Evolutionary conservation across 1,284 basidiomycete genomes (phyloP).

Genomic region (Earliella scabrosa): DNA sequence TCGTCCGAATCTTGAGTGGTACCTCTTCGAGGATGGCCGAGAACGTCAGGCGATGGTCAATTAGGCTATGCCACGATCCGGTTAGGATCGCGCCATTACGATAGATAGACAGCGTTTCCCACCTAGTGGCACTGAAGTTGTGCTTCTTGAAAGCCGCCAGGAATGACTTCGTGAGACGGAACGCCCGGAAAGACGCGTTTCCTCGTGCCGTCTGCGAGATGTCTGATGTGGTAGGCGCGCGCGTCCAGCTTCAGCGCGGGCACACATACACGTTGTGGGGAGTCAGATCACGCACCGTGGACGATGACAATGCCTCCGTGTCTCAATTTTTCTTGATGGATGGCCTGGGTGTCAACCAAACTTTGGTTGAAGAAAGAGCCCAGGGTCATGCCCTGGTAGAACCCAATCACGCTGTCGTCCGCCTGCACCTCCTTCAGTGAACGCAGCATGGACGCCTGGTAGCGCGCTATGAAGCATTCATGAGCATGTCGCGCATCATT

Average conservation of each 20-base stretch:
- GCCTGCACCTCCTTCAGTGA: conserved; percentile 91
- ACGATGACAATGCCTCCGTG: conserved; percentile 90
- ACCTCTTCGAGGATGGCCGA: conserved; percentile 90
- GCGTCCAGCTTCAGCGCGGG: conserved; percentile 3
- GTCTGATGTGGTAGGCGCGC: conserved; percentile 45
- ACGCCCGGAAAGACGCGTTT: conserved; percentile 91
- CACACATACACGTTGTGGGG: conserved; percentile 13
- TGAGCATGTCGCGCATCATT: conserved; percentile 4
- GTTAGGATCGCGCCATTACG: conserved; percentile 16
- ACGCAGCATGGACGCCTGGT: conserved; percentile 86
- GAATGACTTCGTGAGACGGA: conserved; percentile 85
- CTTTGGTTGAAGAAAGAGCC: conserved; percentile 93
- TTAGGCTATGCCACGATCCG: conserved; percentile 58
- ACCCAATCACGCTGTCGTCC: conserved; percentile 94
- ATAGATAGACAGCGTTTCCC: conserved; percentile 28
- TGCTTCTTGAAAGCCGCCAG: conserved; percentile 85
- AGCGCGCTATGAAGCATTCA: conserved; percentile 57
- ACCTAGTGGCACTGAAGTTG: conserved; percentile 90
- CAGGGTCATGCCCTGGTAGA: conserved; percentile 91
- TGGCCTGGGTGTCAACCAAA: conserved; percentile 88
- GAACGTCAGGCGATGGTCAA: conserved; percentile 87
- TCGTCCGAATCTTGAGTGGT: conserved; percentile 88
- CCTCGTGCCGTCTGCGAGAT: conserved; percentile 80
- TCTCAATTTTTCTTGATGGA: conserved; percentile 79
- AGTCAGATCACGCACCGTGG: conserved; percentile 65